Evolutionary conservation across 2,329 filamentous ascomycete genomes (phyloP), one percentile per base, ranked within the genome.

Genomic region (Colletotrichum australisinense): DNA sequence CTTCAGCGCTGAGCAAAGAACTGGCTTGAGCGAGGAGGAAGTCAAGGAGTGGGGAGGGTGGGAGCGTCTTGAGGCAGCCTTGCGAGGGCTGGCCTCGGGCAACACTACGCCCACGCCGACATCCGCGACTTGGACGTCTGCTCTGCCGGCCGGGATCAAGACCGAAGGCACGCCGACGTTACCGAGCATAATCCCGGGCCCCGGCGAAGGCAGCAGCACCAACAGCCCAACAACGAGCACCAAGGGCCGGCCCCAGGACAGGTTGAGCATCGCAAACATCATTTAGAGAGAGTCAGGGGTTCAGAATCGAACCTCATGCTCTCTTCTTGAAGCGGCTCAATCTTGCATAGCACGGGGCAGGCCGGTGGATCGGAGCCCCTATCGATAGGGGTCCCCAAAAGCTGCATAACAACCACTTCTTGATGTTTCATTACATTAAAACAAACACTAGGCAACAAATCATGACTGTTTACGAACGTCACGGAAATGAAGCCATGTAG

Each of bases 31-130:
- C 0, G 87, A 87, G 28, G 87, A 89, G 12, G 90, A 92, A 76
- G 84, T 86, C 57, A 86, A 88, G 66, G 92, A 93, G 59, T 97
- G 94, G 94, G 91, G 92, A 64, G 94, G 94, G 2, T 98, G 95
- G 95, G 90, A 91, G 26, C 89, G 90, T 74, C 85, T 97, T 16
- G 93, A 97, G 78, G 86, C 79, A 11, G 80, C 82, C 16, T 74
- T 82, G 30, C 80, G 82, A 19, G 78, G 78, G 19, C 71, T 84
- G 58, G 72, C 70, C 9, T 70, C 77, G 12, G 77, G 76, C 63
- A 76, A 75, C 28, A 72, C 74, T 12, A 79, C 80, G 6, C 78
- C 80, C 4, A 81, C 80, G 9, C 79, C 81, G 9, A 76, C 81
- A 5, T 80, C 78, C n/a, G 75, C 78, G 5, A 77, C 80, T 24